Evolutionary conservation across 495 filamentous ascomycete species (phyloP).

Genomic region (Talaromyces proteolyticus): DNA sequence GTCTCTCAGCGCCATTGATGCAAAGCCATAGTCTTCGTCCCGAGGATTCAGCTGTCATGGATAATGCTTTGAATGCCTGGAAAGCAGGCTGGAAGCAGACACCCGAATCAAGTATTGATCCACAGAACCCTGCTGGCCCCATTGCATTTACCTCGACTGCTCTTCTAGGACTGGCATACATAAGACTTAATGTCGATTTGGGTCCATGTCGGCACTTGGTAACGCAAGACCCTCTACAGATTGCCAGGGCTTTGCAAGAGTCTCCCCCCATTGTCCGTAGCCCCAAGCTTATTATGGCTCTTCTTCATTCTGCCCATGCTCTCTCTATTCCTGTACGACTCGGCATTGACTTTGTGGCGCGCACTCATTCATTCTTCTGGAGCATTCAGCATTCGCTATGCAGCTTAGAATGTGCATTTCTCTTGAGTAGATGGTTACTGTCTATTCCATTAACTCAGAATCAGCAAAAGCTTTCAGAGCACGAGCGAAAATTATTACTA

Average conservation of each 20-base stretch:
- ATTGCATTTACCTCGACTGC: slow-evolving; percentile 51
- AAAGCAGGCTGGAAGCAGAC: slow-evolving; percentile 47
- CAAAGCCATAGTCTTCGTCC: slow-evolving; percentile 37
- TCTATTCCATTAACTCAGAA: slow-evolving; percentile 38
- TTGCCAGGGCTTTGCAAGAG: slow-evolving; percentile 32
- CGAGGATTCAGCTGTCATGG: slow-evolving; percentile 36
- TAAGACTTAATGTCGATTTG: slow-evolving; percentile 42
- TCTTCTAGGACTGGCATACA: slow-evolving; percentile 48
- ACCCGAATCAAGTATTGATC: slow-evolving; percentile 47
- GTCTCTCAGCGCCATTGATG: slow-evolving; percentile 36
- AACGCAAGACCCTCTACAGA: slow-evolving; percentile 40
- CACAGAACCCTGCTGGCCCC: slow-evolving; percentile 44
- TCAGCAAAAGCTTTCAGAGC: slow-evolving; percentile 39
- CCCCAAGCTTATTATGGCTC: slow-evolving; percentile 41
- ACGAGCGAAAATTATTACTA: slow-evolving; percentile 59
- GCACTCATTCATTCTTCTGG: slow-evolving; percentile 50
- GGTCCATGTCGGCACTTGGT: slow-evolving; percentile 41
- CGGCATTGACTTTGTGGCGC: slow-evolving; percentile 46
- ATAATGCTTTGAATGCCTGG: slow-evolving; percentile 43
- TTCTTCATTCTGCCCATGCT: slow-evolving; percentile 47
- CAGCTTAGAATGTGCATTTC: slow-evolving; percentile 47
- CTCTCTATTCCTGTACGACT: slow-evolving; percentile 48
- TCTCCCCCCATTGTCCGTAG: slow-evolving; percentile 38
- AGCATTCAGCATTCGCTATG: slow-evolving; percentile 51
- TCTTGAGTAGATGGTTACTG: slow-evolving; percentile 49